Evolutionary conservation across 768 basidiomycete species (phyloP).

Genomic region (Hortiboletus campestris): DNA sequence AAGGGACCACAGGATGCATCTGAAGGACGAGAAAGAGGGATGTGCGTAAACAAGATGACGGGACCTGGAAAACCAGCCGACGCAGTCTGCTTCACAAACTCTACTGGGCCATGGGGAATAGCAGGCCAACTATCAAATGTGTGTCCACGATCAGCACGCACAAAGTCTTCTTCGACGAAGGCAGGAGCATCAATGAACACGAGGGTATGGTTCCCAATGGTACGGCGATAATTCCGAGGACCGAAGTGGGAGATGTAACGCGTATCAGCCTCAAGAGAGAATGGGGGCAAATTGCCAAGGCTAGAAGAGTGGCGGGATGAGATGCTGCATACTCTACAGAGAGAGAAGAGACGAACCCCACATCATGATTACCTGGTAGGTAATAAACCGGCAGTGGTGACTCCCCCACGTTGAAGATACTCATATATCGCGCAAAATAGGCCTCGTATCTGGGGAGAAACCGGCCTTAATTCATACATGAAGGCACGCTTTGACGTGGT

Average conservation of each 20-base stretch:
- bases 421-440: constrained; percentile 66
- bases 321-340: not conserved
- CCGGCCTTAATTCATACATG: constrained; percentile 4
- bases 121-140: constrained; percentile 48
- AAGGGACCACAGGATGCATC: constrained; percentile 70
- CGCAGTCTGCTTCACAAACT: constrained; percentile 48
- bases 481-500: not conserved
- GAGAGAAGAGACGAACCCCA: constrained; percentile 50
- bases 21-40: constrained; percentile 79
- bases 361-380: constrained; percentile 90
- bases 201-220: constrained; percentile 69
- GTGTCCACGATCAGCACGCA: constrained; percentile 42
- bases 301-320: constrained; percentile 15
- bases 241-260: constrained; percentile 82
- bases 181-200: constrained; percentile 72
- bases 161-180: constrained; percentile 70
- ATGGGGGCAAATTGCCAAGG: constrained; percentile 27
- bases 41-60: constrained; percentile 78
- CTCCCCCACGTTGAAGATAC: constrained; percentile 58
- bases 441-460: constrained; percentile 59
- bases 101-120: constrained; percentile 48
- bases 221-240: constrained; percentile 58
- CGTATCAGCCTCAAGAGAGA: constrained; percentile 42
- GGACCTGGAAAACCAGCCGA: constrained; percentile 38
- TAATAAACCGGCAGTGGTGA: constrained; percentile 55